Evolutionary conservation across 495 filamentous ascomycete genomes (phyloP).

Genomic region (Aspergillus baeticus): DNA sequence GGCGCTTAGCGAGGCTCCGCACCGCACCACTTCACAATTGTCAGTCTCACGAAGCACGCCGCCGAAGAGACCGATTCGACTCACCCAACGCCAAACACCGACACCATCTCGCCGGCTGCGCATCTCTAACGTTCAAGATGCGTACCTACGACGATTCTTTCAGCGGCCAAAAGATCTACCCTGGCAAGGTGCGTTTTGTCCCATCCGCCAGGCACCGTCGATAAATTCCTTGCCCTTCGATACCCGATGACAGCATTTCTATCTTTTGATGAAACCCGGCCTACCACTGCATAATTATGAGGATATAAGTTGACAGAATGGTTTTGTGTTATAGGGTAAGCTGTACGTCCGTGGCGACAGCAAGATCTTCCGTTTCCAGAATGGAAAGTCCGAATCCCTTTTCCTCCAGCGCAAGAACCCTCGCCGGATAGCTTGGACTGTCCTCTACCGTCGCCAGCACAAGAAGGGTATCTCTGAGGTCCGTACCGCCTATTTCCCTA

Average conservation of each 20-base stretch:
- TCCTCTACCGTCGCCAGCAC: constrained; percentile 96
- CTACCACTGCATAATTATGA: not conserved
- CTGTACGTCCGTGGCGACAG: constrained; percentile 98
- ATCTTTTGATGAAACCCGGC: not conserved
- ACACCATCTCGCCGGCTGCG: constrained; percentile 43
- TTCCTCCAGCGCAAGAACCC: constrained; percentile 99
- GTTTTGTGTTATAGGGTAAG: constrained; percentile 71
- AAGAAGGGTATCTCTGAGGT: constrained; percentile 99
- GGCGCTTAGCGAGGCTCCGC: constrained; percentile 46
- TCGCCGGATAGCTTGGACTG: constrained; percentile 97
- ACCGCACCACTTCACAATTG: constrained; percentile 47
- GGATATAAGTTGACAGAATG: constrained; percentile 27
- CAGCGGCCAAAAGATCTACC: constrained; percentile 98
- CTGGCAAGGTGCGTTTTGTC: constrained; percentile 82
- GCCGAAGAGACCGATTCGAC: constrained; percentile 46
- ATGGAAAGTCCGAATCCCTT: constrained; percentile 98
- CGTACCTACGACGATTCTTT: constrained; percentile 98
- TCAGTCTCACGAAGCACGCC: constrained; percentile 34
- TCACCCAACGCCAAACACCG: constrained; percentile 49
- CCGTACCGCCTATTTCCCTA: constrained; percentile 42
- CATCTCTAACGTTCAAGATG: constrained; percentile 70
- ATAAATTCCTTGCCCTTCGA: constrained; percentile 13
- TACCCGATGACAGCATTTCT: not conserved
- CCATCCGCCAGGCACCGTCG: constrained; percentile 12
- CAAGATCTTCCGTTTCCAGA: constrained; percentile 99